Evolutionary conservation across 352 stramenopile genomes (phyloP), one percentile per base, ranked within the genome.

Genomic region (Phytophthora pisi): DNA sequence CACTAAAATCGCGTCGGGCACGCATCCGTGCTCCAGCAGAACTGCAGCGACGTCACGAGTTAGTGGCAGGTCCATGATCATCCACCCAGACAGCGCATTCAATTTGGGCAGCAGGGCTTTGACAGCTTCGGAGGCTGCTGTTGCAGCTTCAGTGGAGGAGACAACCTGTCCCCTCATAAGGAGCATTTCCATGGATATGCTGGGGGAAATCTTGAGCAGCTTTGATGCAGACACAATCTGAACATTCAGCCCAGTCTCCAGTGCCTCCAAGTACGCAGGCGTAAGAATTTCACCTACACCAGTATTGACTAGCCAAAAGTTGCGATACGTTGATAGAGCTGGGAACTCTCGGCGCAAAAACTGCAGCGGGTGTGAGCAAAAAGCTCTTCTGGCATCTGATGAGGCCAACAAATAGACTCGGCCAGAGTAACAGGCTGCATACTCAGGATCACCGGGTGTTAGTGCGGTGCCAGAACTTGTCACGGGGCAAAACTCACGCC

Each of bases 401-500:
- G 83, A 80, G 8, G 77, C 68, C 1, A 87, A 70, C 23, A 93
- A 51, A 47, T 92, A 93, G 40, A 93, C 57, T 16, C 79, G 72
- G 1, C 76, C 80, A 4, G 62, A 75, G 30, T 81, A 89, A 16
- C 54, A 71, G 1, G 53, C 83, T 18, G 85, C 80, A 42, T 72
- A 84, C 16, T 59, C 51, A 5, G 83, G 80, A 52, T 78, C 70
- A 1, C 85, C 85, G 3, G 75, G 45, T 9, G 71, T 53, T 2
- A 86, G 53, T 4, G 55, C 61, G 0, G 65, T 61, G 11, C 57
- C 60, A 10, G 50, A 59, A 36, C 45, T 71, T 13, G 70, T 57
- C 2, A 92, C 85, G 9, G 82, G 64, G 47, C 85, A 93, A 64
- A 88, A 93, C 43, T 90, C 74, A 8, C 69, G 73, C 85, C 85